Evolutionary conservation across 2,329 filamentous ascomycete genomes (phyloP).

Genomic region (Botrytis hyacinthi): DNA sequence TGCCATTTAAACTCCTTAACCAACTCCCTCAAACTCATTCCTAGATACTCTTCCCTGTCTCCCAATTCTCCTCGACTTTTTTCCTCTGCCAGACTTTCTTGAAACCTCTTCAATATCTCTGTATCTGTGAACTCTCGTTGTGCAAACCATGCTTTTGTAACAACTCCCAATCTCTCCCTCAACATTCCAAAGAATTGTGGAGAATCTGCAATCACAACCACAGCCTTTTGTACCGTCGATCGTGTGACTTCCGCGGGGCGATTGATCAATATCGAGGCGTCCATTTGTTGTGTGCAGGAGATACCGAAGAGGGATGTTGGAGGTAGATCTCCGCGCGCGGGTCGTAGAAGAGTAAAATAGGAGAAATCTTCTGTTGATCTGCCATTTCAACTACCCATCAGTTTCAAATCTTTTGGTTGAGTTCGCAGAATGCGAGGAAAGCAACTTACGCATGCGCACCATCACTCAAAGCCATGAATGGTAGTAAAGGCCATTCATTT

Average conservation of each 20-base stretch:
- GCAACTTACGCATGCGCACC: conserved; percentile 80
- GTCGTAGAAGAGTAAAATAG: conserved; percentile 86
- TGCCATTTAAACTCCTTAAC: conserved; percentile 94
- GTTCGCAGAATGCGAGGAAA: not conserved
- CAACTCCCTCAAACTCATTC: conserved; percentile 83
- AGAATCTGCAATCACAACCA: conserved; percentile 90
- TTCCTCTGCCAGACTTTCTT: conserved; percentile 77
- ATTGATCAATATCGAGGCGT: conserved; percentile 72
- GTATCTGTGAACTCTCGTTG: conserved; percentile 89
- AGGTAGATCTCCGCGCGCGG: conserved; percentile 52
- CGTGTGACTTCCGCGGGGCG: conserved; percentile 88
- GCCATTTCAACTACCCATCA: conserved; percentile 20
- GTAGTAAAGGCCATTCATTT: conserved; percentile 87
- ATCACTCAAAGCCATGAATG: conserved; percentile 96
- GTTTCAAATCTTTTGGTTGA: not conserved
- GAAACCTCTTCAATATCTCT: conserved; percentile 86
- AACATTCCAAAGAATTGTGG: conserved; percentile 89
- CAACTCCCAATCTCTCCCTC: conserved; percentile 82
- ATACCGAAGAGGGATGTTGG: conserved; percentile 92
- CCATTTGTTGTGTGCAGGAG: conserved; percentile 88
- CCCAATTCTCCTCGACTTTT: conserved; percentile 63
- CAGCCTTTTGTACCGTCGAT: conserved; percentile 95
- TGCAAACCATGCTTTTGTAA: conserved; percentile 94
- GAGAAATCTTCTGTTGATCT: conserved; percentile 94
- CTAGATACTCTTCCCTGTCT: conserved; percentile 82